Evolutionary conservation across 1,139 yeast genomes (phyloP).

Genomic region (Pichia sp.): DNA sequence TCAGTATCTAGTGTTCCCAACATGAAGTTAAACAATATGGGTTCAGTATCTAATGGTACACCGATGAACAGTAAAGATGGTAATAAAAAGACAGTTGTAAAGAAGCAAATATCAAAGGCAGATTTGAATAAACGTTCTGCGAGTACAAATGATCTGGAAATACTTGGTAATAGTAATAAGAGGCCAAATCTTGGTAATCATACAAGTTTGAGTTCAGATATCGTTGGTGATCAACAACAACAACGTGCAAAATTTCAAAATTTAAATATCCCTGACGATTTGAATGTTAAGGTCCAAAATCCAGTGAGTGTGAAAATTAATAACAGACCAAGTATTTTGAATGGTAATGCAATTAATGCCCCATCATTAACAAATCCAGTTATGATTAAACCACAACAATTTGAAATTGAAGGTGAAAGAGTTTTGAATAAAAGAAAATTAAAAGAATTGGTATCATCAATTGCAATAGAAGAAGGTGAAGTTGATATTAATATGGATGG

Average conservation of each 20-base stretch:
- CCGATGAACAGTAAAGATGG: background rate
- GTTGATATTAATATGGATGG: constrained; percentile 91
- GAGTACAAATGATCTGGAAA: background rate
- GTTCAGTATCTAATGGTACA: background rate
- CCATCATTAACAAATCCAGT: constrained; percentile 71
- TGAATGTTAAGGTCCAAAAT: constrained; percentile 58
- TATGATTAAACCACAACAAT: constrained; percentile 65
- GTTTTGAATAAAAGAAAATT: constrained; percentile 85
- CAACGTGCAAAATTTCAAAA: constrained; percentile 51
- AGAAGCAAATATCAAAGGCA: background rate
- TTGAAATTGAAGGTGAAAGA: constrained; percentile 76
- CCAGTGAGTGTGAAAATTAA: constrained; percentile 53
- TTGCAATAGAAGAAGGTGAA: constrained; percentile 80
- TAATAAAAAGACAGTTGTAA: background rate
- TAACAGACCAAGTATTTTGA: constrained; percentile 74
- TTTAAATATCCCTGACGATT: constrained; percentile 62
- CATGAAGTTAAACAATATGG: background rate
- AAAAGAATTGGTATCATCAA: constrained; percentile 75
- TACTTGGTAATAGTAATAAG: constrained; percentile 1
- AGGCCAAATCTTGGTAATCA: constrained; percentile 1
- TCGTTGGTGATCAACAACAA: constrained; percentile 1
- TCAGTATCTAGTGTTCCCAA: constrained; percentile 1
- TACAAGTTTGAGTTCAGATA: constrained; percentile 18
- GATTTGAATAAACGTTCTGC: constrained; percentile 2
- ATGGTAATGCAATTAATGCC: constrained; percentile 74